Percentiles rank a stretch among this genome's conserved stretches.
Evolutionary conservation across 2,329 filamentous ascomycete species (phyloP).

Genomic region (Ambrosiella xylebori): DNA sequence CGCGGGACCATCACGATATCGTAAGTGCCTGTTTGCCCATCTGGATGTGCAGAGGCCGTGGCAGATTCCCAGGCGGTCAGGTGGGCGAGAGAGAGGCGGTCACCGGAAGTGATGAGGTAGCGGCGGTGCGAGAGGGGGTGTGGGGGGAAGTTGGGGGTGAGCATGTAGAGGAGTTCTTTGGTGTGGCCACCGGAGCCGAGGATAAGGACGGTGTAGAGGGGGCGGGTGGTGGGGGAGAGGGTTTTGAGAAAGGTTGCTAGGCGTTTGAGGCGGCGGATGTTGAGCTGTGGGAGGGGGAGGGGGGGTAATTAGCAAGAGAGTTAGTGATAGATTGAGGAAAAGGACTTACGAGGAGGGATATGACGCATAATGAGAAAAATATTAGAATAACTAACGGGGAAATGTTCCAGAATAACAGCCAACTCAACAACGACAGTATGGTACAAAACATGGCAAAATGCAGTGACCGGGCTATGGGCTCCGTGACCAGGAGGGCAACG

Average conservation of each 20-base stretch:
- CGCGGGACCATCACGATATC: slow-evolving; percentile 54
- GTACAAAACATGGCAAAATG: slow-evolving; percentile 1
- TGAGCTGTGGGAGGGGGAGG: not conserved
- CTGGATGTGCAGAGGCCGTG: not conserved
- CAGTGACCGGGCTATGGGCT: slow-evolving; percentile 3
- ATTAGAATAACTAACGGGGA: not conserved
- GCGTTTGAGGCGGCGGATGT: slow-evolving; percentile 1
- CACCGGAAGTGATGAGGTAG: slow-evolving; percentile 8
- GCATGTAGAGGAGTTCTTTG: slow-evolving; percentile 79
- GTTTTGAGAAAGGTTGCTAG: not conserved
- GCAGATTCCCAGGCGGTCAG: slow-evolving; percentile 35
- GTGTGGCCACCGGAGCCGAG: slow-evolving; percentile 91
- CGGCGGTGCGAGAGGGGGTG: slow-evolving; percentile 43
- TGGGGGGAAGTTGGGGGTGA: slow-evolving; percentile 40
- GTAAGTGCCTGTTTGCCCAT: slow-evolving; percentile 30
- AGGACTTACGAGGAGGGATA: slow-evolving; percentile 2
- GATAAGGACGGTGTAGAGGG: slow-evolving; percentile 26
- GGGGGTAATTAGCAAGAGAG: not conserved
- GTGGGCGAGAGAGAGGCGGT: slow-evolving; percentile 45
- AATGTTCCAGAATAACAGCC: not conserved
- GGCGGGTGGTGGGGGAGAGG: not conserved
- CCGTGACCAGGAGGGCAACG: slow-evolving; percentile 5
- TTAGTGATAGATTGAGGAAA: not conserved
- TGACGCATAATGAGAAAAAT: not conserved
- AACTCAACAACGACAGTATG: not conserved